These are phyloP conservation scores for Fusarium sambucinum DNA, from an alignment of 2,329 filamentous ascomycete genomes.

Conservation along the genomic window DNA sequence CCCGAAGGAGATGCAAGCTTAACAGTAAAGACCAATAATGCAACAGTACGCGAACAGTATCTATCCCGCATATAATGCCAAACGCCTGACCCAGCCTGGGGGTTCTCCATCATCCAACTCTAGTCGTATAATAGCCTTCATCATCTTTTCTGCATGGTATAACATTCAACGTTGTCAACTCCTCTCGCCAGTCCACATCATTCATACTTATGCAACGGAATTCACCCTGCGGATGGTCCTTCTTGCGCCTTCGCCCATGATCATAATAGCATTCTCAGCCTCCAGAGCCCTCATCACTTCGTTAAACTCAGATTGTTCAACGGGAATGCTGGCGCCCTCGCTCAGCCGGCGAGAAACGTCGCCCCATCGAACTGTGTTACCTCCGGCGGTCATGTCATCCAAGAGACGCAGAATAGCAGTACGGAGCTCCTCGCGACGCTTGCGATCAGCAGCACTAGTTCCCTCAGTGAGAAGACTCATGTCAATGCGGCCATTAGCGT, in stretches of 20 bases:
- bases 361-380: constrained; percentile 77
- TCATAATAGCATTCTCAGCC: constrained; percentile 83
- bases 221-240: constrained; percentile 83
- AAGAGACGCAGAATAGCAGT: constrained; percentile 78
- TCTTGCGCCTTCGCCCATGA: constrained; percentile 86
- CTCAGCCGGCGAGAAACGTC: constrained; percentile 80
- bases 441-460: constrained; percentile 88
- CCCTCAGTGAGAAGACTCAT: constrained; percentile 96
- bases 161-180: constrained; percentile 41
- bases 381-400: constrained; percentile 81
- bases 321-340: constrained; percentile 76
- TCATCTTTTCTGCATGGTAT: constrained; percentile 42
- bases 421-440: constrained; percentile 86
- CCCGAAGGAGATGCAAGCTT: too few relatives aligned
- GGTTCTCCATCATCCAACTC: constrained; percentile 25
- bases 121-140: constrained; percentile 16
- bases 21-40: too few relatives aligned
- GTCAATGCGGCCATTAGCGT: constrained; percentile 91
- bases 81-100: constrained; percentile 44
- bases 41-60: too few relatives aligned
- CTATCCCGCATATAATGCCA: constrained; percentile 40
- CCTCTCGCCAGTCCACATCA: constrained; percentile 5
- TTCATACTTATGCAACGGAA: constrained; percentile 24
- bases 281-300: constrained; percentile 85
- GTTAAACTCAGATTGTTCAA: constrained; percentile 84